These are phyloP conservation scores for Aspergillus aculeatinus DNA, from an alignment of 2,329 filamentous ascomycete genomes.

Conservation along the genomic window DNA sequence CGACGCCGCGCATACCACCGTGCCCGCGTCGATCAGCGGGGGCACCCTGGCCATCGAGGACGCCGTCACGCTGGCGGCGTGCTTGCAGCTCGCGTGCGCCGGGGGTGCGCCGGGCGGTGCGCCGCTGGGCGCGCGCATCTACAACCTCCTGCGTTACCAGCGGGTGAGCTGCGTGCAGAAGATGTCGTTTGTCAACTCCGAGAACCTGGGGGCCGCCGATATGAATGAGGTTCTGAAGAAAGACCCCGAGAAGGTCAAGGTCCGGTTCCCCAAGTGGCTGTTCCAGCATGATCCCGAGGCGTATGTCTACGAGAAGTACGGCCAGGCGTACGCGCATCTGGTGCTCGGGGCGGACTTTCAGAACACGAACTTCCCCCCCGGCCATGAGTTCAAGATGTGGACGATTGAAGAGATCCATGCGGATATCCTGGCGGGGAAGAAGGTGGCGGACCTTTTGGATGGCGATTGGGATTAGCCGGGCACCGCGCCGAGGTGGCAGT, in stretches of 20 bases:
- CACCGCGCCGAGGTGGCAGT: too few relatives aligned
- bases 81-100: conserved; percentile 41
- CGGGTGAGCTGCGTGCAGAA: conserved; percentile 52
- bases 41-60: conserved; percentile 13
- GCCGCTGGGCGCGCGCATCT: conserved; percentile 19
- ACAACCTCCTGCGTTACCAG: conserved; percentile 38
- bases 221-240: neutral
- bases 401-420: conserved; percentile 45
- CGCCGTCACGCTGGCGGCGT: conserved; percentile 27
- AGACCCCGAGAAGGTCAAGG: conserved; percentile 5
- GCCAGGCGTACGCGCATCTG: conserved; percentile 6
- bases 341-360: conserved; percentile 41
- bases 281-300: conserved; percentile 14
- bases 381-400: conserved; percentile 44
- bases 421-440: conserved; percentile 36
- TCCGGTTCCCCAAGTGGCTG: conserved; percentile 9
- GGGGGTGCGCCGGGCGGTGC: conserved; percentile 30
- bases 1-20: conserved; percentile 13
- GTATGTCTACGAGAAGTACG: conserved; percentile 17
- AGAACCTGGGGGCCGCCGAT: conserved; percentile 14
- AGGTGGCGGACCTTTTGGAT: conserved; percentile 12
- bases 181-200: conserved; percentile 45
- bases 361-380: conserved; percentile 48
- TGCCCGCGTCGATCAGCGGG: conserved; percentile 10
- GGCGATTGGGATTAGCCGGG: conserved; percentile 12